A percentile compares a stretch with the other conserved stretches of the same genome.
Conservation (phyloP, 768 basidiomycete genomes). For the Termitomyces sp. region DNA sequence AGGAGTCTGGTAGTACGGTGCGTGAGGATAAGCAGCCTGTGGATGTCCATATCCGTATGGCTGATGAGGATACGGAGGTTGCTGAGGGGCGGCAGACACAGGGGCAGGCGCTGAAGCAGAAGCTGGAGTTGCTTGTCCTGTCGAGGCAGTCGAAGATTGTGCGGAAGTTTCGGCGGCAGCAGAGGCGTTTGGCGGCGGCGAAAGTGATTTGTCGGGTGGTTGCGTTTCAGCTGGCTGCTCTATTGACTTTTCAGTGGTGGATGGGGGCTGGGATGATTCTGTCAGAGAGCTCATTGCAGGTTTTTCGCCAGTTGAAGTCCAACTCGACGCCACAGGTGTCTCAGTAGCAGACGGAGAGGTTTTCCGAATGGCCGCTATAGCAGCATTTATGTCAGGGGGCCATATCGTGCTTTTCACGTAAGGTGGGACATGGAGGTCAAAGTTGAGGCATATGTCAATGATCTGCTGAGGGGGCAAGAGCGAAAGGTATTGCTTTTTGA, state of each 20-base stretch:
- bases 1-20: conserved; percentile 58
- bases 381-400: conserved; percentile 66
- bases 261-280: conserved; percentile 13
- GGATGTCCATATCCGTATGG: conserved; percentile 47
- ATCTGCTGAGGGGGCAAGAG: conserved; percentile 67
- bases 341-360: conserved; percentile 13
- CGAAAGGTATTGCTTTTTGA: conserved; percentile 70
- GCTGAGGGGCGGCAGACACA: conserved; percentile 9
- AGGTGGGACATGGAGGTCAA: conserved; percentile 64
- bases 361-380: conserved; percentile 52
- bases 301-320: conserved; percentile 4
- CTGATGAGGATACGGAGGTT: conserved; percentile 45
- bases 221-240: conserved; percentile 17
- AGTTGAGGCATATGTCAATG: conserved; percentile 74
- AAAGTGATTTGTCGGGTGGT: conserved; percentile 21
- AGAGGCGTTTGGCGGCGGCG: conserved; percentile 5
- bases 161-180: neutral
- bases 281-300: conserved; percentile 14
- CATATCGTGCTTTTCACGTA: conserved; percentile 66
- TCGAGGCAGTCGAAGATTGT: neutral
- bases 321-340: conserved; percentile 13
- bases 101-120: conserved; percentile 14
- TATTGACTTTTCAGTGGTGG: conserved; percentile 9
- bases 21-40: conserved; percentile 59
- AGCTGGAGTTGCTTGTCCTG: conserved; percentile 13